Evolutionary conservation across 2,329 filamentous ascomycete genomes (phyloP), one percentile per base, ranked within the genome.

Genomic region (Paecilomyces formosus): DNA sequence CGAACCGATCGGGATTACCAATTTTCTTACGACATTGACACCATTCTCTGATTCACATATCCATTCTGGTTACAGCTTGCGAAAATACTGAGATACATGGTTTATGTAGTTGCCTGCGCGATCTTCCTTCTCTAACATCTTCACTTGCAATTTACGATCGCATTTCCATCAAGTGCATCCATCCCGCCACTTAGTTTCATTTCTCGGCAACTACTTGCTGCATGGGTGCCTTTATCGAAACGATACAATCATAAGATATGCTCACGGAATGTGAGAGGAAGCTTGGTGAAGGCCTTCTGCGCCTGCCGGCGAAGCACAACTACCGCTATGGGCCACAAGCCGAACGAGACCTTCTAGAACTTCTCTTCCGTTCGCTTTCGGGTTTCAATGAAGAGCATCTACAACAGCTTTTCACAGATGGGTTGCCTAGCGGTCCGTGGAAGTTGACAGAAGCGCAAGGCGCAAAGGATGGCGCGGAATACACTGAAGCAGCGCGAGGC

Each of bases 381-480:
- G 88, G 86, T 61, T 86, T 89, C 62, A 86, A 86, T 61, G 78
- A 84, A 59, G 87, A 92, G 62, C 87, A 92, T 68, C 80, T 97
- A 70, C 80, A 81, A 55, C 82, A 91, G 18, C 84, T 99, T 67
- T 99, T 99, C 69, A 92, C 92, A 0, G 80, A 88, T 49, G 90
- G 91, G 12, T 82, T 81, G 49, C 84, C 88, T 8, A 78, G 77
- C 53, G 81, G 80, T 45, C 77, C 79, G 52, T 88, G 92, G 82
- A 94, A 89, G 74, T 80, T 99, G 45, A 85, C 88, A 61, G 87
- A 90, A 66, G 92, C 92, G 15, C 95, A 99, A 71, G 93, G 92
- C 18, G 90, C 90, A n/a, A 82, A 91, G 59, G 92, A 96, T 69
- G 93, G 94, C 11, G 91, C 93, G 31, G 95, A 99, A 73, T 99